Percentiles rank a stretch among this genome's conserved stretches.
phyloP scores from a whole-genome alignment of 139 green algal genomes.

The Yamagishiella unicocca region DNA sequence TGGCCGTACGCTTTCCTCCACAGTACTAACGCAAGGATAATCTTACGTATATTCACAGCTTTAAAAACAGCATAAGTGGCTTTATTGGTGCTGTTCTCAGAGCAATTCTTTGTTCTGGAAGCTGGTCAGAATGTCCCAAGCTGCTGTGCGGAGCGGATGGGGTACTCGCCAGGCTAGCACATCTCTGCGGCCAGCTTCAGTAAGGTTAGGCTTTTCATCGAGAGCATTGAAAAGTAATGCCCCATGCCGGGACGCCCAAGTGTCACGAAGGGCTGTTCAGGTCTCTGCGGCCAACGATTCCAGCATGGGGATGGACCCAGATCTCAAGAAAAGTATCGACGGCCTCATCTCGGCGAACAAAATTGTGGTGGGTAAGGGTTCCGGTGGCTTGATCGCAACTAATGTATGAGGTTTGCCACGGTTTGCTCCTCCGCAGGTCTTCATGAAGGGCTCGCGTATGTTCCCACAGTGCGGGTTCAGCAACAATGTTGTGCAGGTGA shows the following conservation, averaged over 20 bases:
- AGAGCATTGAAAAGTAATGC: neutral
- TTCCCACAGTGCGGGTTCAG: constrained; percentile 97
- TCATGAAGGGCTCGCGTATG: constrained; percentile 94
- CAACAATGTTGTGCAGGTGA: constrained; percentile 91
- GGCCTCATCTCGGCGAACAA: constrained; percentile 43
- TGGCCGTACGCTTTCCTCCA: neutral
- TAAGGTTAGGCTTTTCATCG: no score
- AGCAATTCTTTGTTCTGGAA: neutral
- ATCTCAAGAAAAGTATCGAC: constrained; percentile 47
- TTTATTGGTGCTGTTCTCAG: neutral
- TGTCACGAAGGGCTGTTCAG: neutral
- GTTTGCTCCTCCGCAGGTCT: constrained; percentile 62
- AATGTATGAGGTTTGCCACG: neutral
- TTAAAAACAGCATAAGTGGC: neutral
- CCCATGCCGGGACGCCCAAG: neutral
- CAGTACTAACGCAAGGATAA: neutral
- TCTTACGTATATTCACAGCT: neutral
- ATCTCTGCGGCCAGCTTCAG: neutral
- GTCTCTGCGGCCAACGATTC: neutral
- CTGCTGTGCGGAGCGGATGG: neutral
- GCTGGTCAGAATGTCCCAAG: neutral
- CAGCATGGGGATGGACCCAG: constrained; percentile 23
- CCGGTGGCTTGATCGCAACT: neutral
- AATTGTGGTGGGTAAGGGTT: constrained; percentile 8
- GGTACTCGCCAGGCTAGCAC: neutral